Percentiles rank a stretch among this genome's conserved stretches.
These are phyloP conservation scores for Candida smagusa DNA, from an alignment of 1,139 yeast genomes.

Conservation along the genomic window DNA sequence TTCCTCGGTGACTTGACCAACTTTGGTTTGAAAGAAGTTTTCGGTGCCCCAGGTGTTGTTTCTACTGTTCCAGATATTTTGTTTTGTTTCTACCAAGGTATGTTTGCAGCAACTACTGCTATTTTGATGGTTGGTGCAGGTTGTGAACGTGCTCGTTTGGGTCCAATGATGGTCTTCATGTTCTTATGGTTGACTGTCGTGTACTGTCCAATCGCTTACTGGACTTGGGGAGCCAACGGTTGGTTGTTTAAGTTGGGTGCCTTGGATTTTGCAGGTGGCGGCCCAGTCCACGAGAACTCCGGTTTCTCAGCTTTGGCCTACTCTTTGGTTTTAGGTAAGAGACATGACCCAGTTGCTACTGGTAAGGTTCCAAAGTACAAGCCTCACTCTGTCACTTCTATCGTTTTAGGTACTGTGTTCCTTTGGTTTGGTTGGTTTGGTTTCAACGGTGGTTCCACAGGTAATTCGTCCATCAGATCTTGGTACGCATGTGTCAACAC, in stretches of 20 bases:
- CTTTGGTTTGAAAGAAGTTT: conserved; percentile 74
- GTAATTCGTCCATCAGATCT: conserved; percentile 85
- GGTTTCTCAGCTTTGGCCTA: conserved; percentile 95
- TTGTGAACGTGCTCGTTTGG: conserved; percentile 93
- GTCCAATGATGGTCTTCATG: conserved; percentile 92
- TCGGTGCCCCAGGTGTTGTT: conserved; percentile 77
- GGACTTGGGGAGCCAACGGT: conserved; percentile 95
- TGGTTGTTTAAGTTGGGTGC: conserved; percentile 84
- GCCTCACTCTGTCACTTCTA: conserved; percentile 87
- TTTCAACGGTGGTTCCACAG: conserved; percentile 96
- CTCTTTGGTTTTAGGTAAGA: conserved; percentile 86
- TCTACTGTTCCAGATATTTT: conserved; percentile 77
- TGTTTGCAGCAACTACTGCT: conserved; percentile 92
- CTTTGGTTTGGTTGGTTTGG: conserved; percentile 99
- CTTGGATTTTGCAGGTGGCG: conserved; percentile 96
- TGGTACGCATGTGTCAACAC: conserved; percentile 93
- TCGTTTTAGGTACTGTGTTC: conserved; percentile 90
- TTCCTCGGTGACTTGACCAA: conserved; percentile 79
- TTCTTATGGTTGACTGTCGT: conserved; percentile 96
- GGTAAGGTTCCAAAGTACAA: conserved; percentile 79
- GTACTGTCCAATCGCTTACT: conserved; percentile 90
- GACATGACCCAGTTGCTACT: conserved; percentile 75
- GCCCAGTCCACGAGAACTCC: conserved; percentile 93
- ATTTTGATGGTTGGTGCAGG: conserved; percentile 96
- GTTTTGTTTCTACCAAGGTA: conserved; percentile 88